Conservation (phyloP, 169 alveolate genomes). For the Eimeria maxima region DNA sequence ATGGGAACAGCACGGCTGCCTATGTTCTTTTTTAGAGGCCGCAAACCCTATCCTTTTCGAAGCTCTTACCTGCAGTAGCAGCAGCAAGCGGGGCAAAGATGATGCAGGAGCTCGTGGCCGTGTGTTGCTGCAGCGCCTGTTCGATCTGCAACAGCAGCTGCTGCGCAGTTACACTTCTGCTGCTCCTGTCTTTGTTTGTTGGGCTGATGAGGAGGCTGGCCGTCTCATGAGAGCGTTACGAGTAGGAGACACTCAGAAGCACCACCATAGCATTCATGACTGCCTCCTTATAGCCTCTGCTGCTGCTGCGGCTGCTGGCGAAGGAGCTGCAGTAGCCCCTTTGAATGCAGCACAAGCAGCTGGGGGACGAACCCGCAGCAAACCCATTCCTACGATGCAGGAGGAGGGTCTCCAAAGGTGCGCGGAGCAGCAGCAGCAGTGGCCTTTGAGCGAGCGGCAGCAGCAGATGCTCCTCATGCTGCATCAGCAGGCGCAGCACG, state of each 20-base stretch:
- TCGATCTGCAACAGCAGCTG: conserved; percentile 63
- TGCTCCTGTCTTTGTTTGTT: conserved; percentile 18
- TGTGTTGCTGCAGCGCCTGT: conserved; percentile 62
- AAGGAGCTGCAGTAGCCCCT: neutral
- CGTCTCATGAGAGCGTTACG: conserved; percentile 15
- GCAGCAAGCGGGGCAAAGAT: conserved; percentile 25
- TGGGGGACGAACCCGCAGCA: conserved; percentile 13
- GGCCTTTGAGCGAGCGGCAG: conserved; percentile 29
- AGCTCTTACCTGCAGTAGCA: conserved; percentile 49
- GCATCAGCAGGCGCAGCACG: conserved; percentile 8
- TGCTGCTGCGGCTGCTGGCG: conserved; percentile 45
- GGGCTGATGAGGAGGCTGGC: conserved; percentile 40
- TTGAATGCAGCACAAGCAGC: conserved; percentile 31
- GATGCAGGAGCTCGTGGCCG: conserved; percentile 48
- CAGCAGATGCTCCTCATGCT: conserved; percentile 54
- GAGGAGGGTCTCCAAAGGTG: conserved; percentile 39
- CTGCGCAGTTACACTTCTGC: conserved; percentile 39
- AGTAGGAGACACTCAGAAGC: neutral
- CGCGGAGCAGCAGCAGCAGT: conserved; percentile 45
- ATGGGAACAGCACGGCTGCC: conserved; percentile 72
- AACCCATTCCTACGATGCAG: conserved; percentile 24
- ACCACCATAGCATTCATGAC: conserved; percentile 13
- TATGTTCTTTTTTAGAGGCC: conserved; percentile 44
- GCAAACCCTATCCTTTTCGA: conserved; percentile 45
- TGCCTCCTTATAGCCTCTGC: conserved; percentile 46